phyloP scores from a whole-genome alignment of 768 basidiomycete species.

The Multifurca ochricompacta region DNA sequence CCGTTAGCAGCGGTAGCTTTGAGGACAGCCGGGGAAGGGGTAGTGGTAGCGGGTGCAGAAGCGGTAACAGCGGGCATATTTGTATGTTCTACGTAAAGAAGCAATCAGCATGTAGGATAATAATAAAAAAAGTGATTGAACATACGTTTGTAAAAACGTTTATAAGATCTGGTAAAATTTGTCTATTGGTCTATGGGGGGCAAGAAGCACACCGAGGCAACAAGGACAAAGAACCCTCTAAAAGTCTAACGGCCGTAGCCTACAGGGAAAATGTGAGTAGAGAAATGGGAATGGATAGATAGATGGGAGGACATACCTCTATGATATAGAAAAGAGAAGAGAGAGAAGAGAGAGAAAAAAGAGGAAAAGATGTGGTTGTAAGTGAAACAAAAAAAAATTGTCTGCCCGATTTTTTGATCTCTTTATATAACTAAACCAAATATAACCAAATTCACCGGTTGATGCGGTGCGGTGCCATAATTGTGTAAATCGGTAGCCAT shows the following conservation, averaged over 20 bases:
- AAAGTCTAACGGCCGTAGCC: conserved; percentile 39
- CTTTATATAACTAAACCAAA: not conserved
- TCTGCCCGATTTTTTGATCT: too few species aligned
- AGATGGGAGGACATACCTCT: conserved; percentile 30
- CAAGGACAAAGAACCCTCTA: conserved; percentile 66
- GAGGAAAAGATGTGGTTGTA: conserved; percentile 18
- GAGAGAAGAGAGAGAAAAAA: conserved; percentile 33
- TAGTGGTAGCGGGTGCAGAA: conserved; percentile 45
- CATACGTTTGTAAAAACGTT: conserved; percentile 37
- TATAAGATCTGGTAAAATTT: conserved; percentile 26
- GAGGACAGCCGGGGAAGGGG: conserved; percentile 61
- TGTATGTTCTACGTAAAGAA: conserved; percentile 34
- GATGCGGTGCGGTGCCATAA: not conserved
- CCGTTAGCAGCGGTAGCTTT: conserved; percentile 44
- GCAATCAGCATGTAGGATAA: conserved; percentile 10
- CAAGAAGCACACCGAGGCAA: conserved; percentile 39
- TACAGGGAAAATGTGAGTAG: conserved; percentile 11
- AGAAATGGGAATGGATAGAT: conserved; percentile 1
- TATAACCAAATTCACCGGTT: too few species aligned
- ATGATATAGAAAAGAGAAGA: conserved; percentile 29
- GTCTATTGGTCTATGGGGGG: conserved; percentile 29
- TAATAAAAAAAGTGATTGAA: not conserved
- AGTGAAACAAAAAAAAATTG: not conserved
- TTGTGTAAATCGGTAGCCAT: too few species aligned
- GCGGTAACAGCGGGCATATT: conserved; percentile 81